Evolutionary conservation across 139 green algal genomes (phyloP), one percentile per base, ranked within the genome.

Genomic region (Monoraphidium neglectum): DNA sequence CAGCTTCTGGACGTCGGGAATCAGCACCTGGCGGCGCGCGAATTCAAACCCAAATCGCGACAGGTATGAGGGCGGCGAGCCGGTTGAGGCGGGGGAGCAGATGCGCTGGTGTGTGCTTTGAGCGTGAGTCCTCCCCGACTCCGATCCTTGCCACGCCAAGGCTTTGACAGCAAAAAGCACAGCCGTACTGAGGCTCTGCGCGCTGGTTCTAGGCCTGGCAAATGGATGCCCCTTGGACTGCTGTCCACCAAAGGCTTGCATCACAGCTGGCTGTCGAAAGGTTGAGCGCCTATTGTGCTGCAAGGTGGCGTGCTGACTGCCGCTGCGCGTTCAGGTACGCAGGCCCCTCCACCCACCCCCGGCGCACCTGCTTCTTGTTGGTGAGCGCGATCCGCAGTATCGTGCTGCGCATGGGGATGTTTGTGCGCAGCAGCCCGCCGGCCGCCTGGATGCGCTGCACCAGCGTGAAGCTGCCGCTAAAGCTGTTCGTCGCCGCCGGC

Each of bases 1-100:
- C 18, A 90, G 77, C 80, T 88, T 88, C 64, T 90, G 86, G 13
- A 90, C 86, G 35, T 90, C 86, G 18, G 86, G 86, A 37, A 90
- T 88, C 72, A 90, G 83, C 49, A 90, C 82, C 84, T 88, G 79
- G 30, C 3, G 16, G 33, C 3, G 43, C 3, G n/a, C n/a, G n/a
- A n/a, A n/a, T n/a, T n/a, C n/a, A n/a, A n/a, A n/a, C n/a, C n/a
- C n/a, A n/a, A n/a, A n/a, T n/a, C n/a, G n/a, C n/a, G n/a, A n/a
- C n/a, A n/a, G n/a, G n/a, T n/a, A n/a, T n/a, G n/a, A 18, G 49
- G 49, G 18, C 15, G 49, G 49, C 15, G 15, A 18, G 49, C 15
- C 15, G 49, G 49, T 57, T 15, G 49, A 26, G 49, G 49, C 18
- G 15, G 49, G 49, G 49, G 49, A 57, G 49, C 15, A 18, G 49